Evolutionary conservation across 495 filamentous ascomycete species (phyloP).

Genomic region (Penicillium malachiteum): DNA sequence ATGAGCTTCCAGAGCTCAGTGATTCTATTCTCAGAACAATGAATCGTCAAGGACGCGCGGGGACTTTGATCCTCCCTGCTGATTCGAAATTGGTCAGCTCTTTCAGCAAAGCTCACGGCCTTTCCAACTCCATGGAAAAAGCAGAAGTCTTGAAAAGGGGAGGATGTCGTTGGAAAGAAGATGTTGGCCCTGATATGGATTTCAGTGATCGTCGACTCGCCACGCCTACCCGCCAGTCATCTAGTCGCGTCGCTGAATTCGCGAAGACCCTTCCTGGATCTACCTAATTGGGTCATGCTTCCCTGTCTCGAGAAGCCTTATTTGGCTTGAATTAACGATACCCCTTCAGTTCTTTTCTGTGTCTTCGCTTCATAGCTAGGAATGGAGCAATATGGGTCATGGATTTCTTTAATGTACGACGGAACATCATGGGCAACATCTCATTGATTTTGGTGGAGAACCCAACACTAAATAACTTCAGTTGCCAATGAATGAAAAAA

Average conservation of each 20-base stretch:
- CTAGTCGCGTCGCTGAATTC: constrained; percentile 8
- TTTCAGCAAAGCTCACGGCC: constrained; percentile 40
- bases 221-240: constrained; percentile 34
- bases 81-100: constrained; percentile 31
- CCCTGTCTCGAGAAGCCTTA: too few relatives aligned
- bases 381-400: too few relatives aligned
- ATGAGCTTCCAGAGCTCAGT: not conserved
- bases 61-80: constrained; percentile 36
- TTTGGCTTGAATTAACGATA: not conserved
- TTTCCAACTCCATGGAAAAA: constrained; percentile 35
- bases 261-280: constrained; percentile 1
- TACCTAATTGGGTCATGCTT: too few relatives aligned
- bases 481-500: not conserved
- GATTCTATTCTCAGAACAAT: not conserved
- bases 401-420: too few relatives aligned
- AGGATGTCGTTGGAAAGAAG: constrained; percentile 45
- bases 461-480: not conserved
- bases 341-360: not conserved
- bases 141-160: constrained; percentile 38
- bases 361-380: not conserved
- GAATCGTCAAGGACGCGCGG: constrained; percentile 6
- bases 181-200: constrained; percentile 41
- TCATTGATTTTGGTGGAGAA: not conserved
- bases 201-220: constrained; percentile 9
- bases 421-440: too few relatives aligned